These are phyloP conservation scores for Malus hybrid DNA, from an alignment of 331 rosid species.

Conservation along the genomic window DNA sequence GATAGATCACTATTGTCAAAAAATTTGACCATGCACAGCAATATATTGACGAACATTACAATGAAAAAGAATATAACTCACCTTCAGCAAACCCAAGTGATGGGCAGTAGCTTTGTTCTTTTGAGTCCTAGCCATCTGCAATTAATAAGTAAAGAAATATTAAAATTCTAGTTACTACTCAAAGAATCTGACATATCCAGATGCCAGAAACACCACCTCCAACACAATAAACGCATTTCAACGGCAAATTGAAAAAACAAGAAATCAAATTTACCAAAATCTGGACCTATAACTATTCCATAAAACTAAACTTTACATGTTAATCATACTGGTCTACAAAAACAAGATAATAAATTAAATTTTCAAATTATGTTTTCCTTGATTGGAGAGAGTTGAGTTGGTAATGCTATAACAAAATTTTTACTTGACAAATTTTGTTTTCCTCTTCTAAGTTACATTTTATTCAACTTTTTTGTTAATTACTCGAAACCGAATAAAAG, in stretches of 20 bases:
- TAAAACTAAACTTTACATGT: no score
- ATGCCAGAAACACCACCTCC: neutral
- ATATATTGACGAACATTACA: neutral
- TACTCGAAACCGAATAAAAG: no score
- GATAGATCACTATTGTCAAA: slow-evolving; percentile 12
- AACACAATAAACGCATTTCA: neutral
- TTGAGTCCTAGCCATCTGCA: slow-evolving; percentile 96
- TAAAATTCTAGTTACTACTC: neutral
- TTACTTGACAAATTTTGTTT: neutral
- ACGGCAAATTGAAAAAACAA: neutral
- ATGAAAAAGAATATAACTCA: slow-evolving; percentile 1
- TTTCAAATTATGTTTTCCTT: neutral
- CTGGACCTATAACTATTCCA: no score
- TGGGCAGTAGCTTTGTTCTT: slow-evolving; percentile 99
- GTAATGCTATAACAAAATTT: neutral
- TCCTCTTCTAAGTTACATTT: no score
- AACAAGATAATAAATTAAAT: neutral
- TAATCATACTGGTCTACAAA: no score
- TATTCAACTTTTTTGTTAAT: no score
- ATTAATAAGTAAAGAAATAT: slow-evolving; percentile 1
- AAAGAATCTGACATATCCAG: neutral
- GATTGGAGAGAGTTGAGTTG: neutral
- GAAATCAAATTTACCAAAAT: no score
- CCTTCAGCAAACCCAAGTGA: slow-evolving; percentile 98
- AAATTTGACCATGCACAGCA: neutral